phyloP scores from a whole-genome alignment of 2,329 filamentous ascomycete species.

The Dendrostoma leiphaemia region DNA sequence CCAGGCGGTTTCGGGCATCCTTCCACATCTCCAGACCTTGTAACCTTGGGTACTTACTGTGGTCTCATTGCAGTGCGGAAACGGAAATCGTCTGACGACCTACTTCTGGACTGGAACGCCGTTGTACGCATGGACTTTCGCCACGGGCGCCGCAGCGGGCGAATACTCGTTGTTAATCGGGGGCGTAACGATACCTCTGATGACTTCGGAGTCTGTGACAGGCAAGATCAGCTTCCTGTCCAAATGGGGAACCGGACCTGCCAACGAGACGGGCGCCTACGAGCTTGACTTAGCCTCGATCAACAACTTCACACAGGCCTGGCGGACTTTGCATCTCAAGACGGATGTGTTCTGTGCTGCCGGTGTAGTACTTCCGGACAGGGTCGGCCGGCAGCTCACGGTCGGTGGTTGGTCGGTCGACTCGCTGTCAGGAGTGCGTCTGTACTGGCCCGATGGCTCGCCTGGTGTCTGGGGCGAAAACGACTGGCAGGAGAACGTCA shows the following conservation, averaged over 20 bases:
- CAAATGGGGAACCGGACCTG: slow-evolving; percentile 52
- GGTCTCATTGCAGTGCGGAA: too few species aligned
- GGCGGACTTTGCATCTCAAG: slow-evolving; percentile 52
- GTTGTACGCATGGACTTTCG: slow-evolving; percentile 49
- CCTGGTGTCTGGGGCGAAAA: slow-evolving; percentile 46
- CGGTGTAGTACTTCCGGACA: slow-evolving; percentile 55
- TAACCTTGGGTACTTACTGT: too few species aligned
- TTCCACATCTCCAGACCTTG: too few species aligned
- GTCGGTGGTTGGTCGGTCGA: slow-evolving; percentile 56
- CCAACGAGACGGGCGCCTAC: slow-evolving; percentile 56
- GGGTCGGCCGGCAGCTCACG: slow-evolving; percentile 56
- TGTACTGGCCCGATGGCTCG: slow-evolving; percentile 55
- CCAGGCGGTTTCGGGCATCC: too few species aligned
- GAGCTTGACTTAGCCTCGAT: slow-evolving; percentile 51
- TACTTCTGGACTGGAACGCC: slow-evolving; percentile 46
- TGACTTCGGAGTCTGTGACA: slow-evolving; percentile 48
- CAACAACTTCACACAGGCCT: slow-evolving; percentile 44
- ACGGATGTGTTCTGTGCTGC: slow-evolving; percentile 61
- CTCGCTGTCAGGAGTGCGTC: slow-evolving; percentile 52
- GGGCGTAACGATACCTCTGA: slow-evolving; percentile 53
- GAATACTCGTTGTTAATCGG: slow-evolving; percentile 52
- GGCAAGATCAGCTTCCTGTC: slow-evolving; percentile 56
- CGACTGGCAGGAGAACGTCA: slow-evolving; percentile 54
- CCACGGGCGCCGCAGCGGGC: slow-evolving; percentile 48
- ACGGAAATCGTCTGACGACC: slow-evolving; percentile 43